Conservation (phyloP, 2,329 filamentous ascomycete species). For the Dactylellina sp. region DNA sequence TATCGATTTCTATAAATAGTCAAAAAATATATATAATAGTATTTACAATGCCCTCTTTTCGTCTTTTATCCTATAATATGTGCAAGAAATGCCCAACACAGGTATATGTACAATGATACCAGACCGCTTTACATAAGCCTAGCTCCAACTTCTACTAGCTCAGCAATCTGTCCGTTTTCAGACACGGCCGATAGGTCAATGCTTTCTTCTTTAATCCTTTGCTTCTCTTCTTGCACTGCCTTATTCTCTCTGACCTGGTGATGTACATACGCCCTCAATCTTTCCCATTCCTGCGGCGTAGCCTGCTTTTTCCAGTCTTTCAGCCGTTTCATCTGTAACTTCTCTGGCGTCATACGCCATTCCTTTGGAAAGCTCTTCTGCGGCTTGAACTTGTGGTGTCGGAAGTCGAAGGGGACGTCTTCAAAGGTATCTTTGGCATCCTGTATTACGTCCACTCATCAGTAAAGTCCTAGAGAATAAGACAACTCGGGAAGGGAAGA, state of each 20-base stretch:
- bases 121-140: no score
- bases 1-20: no score
- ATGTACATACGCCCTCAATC: constrained; percentile 30
- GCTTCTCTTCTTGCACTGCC: constrained; percentile 20
- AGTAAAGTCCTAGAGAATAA: no score
- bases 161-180: no score
- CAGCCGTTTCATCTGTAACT: constrained; percentile 62
- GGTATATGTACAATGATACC: no score
- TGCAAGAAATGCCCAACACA: constrained; percentile 13
- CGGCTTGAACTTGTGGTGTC: constrained; percentile 72
- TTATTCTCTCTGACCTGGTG: constrained; percentile 26
- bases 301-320: constrained; percentile 46
- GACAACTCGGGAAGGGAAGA: no score
- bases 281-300: constrained; percentile 32
- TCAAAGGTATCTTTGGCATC: constrained; percentile 83
- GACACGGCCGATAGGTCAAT: constrained; percentile 9
- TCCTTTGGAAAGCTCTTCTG: constrained; percentile 77
- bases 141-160: no score
- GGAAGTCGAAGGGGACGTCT: constrained; percentile 87
- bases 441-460: constrained; percentile 62
- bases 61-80: constrained; percentile 13
- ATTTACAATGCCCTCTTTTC: constrained; percentile 4
- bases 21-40: not conserved
- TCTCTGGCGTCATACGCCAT: constrained; percentile 82
- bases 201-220: not conserved